These are phyloP conservation scores for Buxus sempervirens DNA, from an alignment of 164 flowering plant genomes.

Conservation along the genomic window DNA sequence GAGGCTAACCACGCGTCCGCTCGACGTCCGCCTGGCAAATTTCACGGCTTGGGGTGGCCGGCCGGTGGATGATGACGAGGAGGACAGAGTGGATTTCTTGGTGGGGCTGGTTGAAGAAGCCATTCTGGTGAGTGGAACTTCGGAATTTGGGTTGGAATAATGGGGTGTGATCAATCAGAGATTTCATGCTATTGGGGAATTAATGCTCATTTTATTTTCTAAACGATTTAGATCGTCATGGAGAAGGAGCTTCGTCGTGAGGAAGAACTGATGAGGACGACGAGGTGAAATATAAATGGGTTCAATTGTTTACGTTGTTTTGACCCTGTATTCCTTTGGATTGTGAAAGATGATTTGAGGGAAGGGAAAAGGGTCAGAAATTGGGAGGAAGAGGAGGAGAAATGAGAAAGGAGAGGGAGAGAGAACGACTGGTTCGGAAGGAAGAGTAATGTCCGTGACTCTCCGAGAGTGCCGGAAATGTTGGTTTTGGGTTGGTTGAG, in stretches of 20 bases:
- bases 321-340: too few relatives aligned
- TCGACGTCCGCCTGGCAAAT: conserved; percentile 65
- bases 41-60: conserved; percentile 64
- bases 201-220: too few relatives aligned
- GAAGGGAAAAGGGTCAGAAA: not conserved
- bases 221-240: too few relatives aligned
- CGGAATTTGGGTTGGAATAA: not conserved
- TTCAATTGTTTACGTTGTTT: too few relatives aligned
- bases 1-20: conserved; percentile 73
- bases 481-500: not conserved
- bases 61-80: conserved; percentile 24
- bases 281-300: too few relatives aligned
- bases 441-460: not conserved
- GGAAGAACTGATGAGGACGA: not conserved
- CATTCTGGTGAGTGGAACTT: conserved; percentile 12
- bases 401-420: not conserved
- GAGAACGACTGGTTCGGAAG: not conserved
- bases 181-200: too few relatives aligned
- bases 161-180: too few relatives aligned
- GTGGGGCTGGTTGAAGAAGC: conserved; percentile 27
- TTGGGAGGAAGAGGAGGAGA: not conserved
- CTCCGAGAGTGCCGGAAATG: not conserved
- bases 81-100: conserved; percentile 16
- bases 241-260: too few relatives aligned
- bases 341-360: too few relatives aligned